Base-by-base conservation (phyloP, 768 basidiomycete species). In the Vishniacozyma victoriae region DNA sequence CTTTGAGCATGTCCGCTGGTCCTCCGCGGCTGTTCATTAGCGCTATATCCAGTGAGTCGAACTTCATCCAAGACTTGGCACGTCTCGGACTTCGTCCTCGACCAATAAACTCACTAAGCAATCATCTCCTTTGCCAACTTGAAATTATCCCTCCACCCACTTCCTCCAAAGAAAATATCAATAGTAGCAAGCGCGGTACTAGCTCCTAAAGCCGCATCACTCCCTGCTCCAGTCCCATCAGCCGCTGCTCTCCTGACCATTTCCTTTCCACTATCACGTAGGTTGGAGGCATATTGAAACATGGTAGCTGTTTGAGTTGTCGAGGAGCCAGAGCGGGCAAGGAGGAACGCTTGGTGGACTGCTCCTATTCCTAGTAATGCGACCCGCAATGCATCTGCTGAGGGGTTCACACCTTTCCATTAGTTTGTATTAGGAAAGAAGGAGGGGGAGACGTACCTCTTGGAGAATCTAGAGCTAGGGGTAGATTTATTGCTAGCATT, bases 101-200 rank as follows among this genome's bases (percentile, higher is more conserved):
- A n/a, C n/a, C 15, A 11, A 27, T n/a, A 4, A 13, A 60, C 68
- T 61, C 75, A 75, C 66, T 74, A 54, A 50, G 71, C 62, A 46
- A 76, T 70, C 37, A 76, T 59, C 23, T 59, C 66, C 55, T 74
- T 74, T 18, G 73, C 74, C 35, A 75, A 53, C 18, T 67, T 68
- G 47, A 76, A 64, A 55, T 74, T 75, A 36, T 70, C 71, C 44
- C 54, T 39, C 73, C 73, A 76, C 24, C 74, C 72, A 19, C 63
- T 68, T 41, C 73, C 74, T 35, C 74, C 75, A 27, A 74, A 70
- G 57, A 77, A 75, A 47, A 76, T 78, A 73, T 78, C 67, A 22
- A 67, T 64, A 24, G 59, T 59, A 4, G 58, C 58, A 27, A 67
- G 43, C 13, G 62, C 59, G 0, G 67, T 60, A 19, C 58, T 59